A percentile compares a stretch with the other conserved stretches of the same genome.
phyloP scores from a whole-genome alignment of 1,139 yeast species.

The Geotrichum fermentans region DNA sequence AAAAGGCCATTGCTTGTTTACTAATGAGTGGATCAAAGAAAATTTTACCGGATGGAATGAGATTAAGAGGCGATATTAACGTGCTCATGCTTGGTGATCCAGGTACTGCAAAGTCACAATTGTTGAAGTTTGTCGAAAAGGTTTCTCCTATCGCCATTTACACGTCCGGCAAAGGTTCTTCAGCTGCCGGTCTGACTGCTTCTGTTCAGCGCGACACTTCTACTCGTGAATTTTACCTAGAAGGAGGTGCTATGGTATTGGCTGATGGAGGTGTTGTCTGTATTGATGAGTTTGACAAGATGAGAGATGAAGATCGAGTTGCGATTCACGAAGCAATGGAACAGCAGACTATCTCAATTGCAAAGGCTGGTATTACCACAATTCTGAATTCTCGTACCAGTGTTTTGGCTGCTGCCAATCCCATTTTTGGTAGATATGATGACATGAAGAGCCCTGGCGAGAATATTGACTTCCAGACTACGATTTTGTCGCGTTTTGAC shows the following conservation, averaged over 20 bases:
- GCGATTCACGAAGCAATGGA: conserved; percentile 99
- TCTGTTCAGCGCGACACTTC: conserved; percentile 88
- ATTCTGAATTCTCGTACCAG: conserved; percentile 92
- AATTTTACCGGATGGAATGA: conserved; percentile 89
- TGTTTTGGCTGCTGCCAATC: conserved; percentile 97
- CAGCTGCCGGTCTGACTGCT: conserved; percentile 99
- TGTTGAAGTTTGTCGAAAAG: conserved; percentile 89
- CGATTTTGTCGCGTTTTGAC: conserved; percentile 93
- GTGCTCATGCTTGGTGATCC: conserved; percentile 94
- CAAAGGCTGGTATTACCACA: conserved; percentile 97
- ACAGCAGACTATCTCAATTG: conserved; percentile 98
- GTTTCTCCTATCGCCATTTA: conserved; percentile 92
- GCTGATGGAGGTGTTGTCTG: conserved; percentile 99
- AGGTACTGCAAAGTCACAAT: conserved; percentile 96
- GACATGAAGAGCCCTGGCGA: conserved; percentile 96
- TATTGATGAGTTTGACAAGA: conserved; percentile 97
- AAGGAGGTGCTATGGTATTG: conserved; percentile 99
- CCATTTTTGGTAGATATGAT: conserved; percentile 92
- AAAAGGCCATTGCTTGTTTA: conserved; percentile 87
- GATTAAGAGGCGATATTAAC: conserved; percentile 94
- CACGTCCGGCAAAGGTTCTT: conserved; percentile 98
- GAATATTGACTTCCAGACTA: conserved; percentile 94
- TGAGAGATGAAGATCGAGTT: conserved; percentile 98
- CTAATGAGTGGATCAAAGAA: conserved; percentile 94
- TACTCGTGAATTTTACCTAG: conserved; percentile 87